Percentiles rank a stretch among this genome's conserved stretches.
These are phyloP conservation scores for Naganishia sp. DNA, from an alignment of 1,284 basidiomycete species.

Conservation along the genomic window DNA sequence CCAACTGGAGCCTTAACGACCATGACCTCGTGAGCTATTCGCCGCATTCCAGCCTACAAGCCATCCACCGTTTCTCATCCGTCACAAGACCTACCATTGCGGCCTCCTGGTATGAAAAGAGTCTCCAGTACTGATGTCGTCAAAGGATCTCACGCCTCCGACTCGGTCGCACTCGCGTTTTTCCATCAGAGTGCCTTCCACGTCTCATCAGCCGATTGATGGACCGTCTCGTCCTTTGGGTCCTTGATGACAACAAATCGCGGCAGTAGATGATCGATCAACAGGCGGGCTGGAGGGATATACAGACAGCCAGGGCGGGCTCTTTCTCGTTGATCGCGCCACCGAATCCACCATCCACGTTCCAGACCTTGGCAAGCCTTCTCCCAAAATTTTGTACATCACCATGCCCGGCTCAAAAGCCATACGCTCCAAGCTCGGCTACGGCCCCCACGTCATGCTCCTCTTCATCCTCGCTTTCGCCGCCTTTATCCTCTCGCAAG, in stretches of 20 bases:
- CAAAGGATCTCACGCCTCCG: not conserved
- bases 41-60: no score
- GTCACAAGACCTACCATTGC: no score
- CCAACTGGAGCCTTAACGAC: no score
- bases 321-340: no score
- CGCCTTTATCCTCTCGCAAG: constrained; percentile 45
- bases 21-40: no score
- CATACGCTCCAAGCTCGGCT: constrained; percentile 36
- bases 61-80: no score
- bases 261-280: not conserved
- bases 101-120: not conserved
- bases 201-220: not conserved
- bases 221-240: not conserved
- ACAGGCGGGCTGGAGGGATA: not conserved
- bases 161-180: not conserved
- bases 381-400: not conserved
- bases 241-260: constrained; percentile 7
- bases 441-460: constrained; percentile 49
- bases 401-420: constrained; percentile 30
- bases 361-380: no score
- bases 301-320: not conserved
- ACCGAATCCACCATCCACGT: not conserved
- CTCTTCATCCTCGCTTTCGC: constrained; percentile 45
- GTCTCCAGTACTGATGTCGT: not conserved
- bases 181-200: not conserved